Evolutionary conservation across 768 basidiomycete genomes (phyloP), one percentile per base, ranked within the genome.

Genomic region (Suillus lakei): DNA sequence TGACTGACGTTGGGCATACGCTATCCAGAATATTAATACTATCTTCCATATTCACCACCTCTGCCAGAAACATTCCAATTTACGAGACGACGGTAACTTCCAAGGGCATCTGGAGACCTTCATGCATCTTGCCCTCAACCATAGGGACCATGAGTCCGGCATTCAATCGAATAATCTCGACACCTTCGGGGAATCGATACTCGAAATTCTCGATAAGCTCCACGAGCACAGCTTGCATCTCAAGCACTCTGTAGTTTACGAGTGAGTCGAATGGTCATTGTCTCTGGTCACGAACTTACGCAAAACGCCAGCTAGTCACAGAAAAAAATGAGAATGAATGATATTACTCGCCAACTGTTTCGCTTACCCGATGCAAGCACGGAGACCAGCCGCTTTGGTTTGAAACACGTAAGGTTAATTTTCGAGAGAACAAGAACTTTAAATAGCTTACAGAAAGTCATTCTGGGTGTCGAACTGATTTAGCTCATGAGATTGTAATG

Each of bases 201-300:
- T 76, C 71, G 63, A 81, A 81, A 55, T 76, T 74, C 65, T 77
- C 76, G 28, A 81, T 64, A 32, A 81, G 74, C 46, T 78, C 76
- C 21, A 74, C 70, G 16, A 76, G 67, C 46, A 80, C 70, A 4
- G 73, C 72, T 61, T 79, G 78, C 70, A 77, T 73, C 62, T 81
- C 79, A 28, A 77, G 70, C 18, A 78, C 68, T 56, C 67, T 76
- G 38, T 2, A 71, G 41, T 59, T n/a, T 32, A 41, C 41, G 23
- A 64, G 28, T 66, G 16, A 39, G 38, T 41, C 50, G 9, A 51
- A 54, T 38, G 4, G 28, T 26, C 18, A 3, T 38, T 38, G 28
- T 46, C 43, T 56, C 30, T 28, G 28, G 48, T 32, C 13, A 28
- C 8, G 39, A 16, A 64, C 66, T 64, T 64, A 66, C 66, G 66